These are phyloP conservation scores for Ustilago vetiveriae DNA, from an alignment of 1,284 basidiomycete species.

Conservation along the genomic window DNA sequence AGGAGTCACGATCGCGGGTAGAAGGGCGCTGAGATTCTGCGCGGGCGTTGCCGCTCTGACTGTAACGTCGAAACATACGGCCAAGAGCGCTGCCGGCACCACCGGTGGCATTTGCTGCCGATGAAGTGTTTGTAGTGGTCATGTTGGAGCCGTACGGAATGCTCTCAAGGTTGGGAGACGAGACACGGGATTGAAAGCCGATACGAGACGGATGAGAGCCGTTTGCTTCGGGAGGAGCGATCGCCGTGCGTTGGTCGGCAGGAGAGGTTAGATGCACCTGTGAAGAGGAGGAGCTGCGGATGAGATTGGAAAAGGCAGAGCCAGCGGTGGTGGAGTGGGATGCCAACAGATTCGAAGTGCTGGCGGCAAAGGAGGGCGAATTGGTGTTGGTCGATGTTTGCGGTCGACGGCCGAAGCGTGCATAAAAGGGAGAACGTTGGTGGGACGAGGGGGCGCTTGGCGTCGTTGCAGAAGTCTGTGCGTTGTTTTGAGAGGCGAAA, in stretches of 20 bases:
- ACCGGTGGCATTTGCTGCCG: background rate
- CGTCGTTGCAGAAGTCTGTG: background rate
- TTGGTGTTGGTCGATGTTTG: conserved; percentile 21
- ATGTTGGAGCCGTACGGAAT: conserved; percentile 12
- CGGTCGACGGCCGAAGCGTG: conserved; percentile 27
- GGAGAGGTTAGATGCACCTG: conserved; percentile 23
- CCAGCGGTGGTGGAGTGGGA: conserved; percentile 3
- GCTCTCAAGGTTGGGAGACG: conserved; percentile 9
- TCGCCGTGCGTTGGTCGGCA: background rate
- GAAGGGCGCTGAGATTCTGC: conserved; percentile 21
- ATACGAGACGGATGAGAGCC: conserved; percentile 14
- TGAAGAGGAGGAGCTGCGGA: conserved; percentile 34
- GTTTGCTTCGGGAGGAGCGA: background rate
- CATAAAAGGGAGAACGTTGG: conserved; percentile 15
- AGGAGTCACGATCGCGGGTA: conserved; percentile 21
- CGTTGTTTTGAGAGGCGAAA: background rate
- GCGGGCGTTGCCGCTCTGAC: conserved; percentile 36
- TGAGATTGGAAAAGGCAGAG: conserved; percentile 21
- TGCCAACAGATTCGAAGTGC: conserved; percentile 34
- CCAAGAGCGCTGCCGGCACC: conserved; percentile 47
- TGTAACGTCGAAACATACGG: conserved; percentile 59
- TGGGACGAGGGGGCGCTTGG: conserved; percentile 3
- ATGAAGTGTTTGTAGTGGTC: conserved; percentile 16
- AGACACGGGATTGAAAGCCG: conserved; percentile 4
- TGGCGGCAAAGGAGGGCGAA: conserved; percentile 28